Evolutionary conservation across 345 rosid genomes (phyloP).

Genomic region (Iberis pinnata): DNA sequence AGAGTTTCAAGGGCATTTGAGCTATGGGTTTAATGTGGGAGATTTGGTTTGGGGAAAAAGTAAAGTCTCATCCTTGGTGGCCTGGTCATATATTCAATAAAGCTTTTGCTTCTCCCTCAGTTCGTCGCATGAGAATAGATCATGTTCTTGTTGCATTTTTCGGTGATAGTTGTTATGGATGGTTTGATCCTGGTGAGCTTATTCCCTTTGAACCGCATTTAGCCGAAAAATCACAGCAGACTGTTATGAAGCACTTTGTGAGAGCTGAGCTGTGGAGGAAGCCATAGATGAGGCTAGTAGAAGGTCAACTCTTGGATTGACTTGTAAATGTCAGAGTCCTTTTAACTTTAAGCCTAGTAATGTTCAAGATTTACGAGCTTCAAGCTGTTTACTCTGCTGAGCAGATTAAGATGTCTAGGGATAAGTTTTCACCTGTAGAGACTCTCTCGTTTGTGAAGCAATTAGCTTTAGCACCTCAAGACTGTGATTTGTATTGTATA

Average conservation of each 20-base stretch:
- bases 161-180: conserved; percentile 97
- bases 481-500: conserved; percentile 36
- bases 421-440: conserved; percentile 49
- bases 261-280: conserved; percentile 92
- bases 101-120: conserved; percentile 72
- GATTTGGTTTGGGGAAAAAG: conserved; percentile 99
- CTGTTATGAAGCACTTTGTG: conserved; percentile 53
- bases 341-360: conserved; percentile 59
- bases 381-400: conserved; percentile 57
- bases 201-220: conserved; percentile 63
- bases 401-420: conserved; percentile 72
- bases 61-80: conserved; percentile 99
- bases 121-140: conserved; percentile 74
- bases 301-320: conserved; percentile 71
- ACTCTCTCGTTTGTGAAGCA: conserved; percentile 55
- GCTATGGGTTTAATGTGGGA: conserved; percentile 80
- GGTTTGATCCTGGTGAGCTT: conserved; percentile 99
- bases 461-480: conserved; percentile 54
- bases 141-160: conserved; percentile 91
- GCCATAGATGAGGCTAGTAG: conserved; percentile 81
- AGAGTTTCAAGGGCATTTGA: conserved; percentile 67
- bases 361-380: conserved; percentile 69
- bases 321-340: conserved; percentile 75
- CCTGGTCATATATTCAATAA: conserved; percentile 97
- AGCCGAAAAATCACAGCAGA: conserved; percentile 66